Evolutionary conservation across 2,329 filamentous ascomycete species (phyloP), one percentile per base, ranked within the genome.

Genomic region (Lecanicillium sp.): DNA sequence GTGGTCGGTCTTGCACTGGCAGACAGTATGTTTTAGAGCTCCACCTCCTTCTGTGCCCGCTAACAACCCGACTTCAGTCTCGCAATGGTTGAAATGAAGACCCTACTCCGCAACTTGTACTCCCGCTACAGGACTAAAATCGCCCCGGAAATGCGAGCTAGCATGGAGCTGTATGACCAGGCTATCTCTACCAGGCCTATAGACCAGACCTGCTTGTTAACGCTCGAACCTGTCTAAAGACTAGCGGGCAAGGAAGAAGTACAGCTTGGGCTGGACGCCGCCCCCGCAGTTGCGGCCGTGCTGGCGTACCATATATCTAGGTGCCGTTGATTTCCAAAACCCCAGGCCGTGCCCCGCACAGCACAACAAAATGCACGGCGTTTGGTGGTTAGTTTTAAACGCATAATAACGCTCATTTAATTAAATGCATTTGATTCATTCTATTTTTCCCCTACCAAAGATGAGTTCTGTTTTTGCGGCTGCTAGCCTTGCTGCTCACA

Each of bases 31-130:
- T 72, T 35, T 12, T 30, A 9, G 29, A 46, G 49, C 36, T 7
- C 28, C 3, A 43, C 50, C n/a, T 22, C 44, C 36, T 52, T 61
- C 44, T 28, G 9, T 20, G n/a, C 29, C 36, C 20, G 36, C 9
- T 31, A n/a, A 25, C 4, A 18, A 15, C 12, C 9, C 15, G n/a
- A n/a, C 18, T 20, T 6, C 41, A 62, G 60, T 47, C 66, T 84
- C 38, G 80, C 79, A 1, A 61, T 80, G 36, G 71, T 71, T 13
- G 80, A 84, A 56, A 84, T 84, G 79, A 84, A 81, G 57, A 69
- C 68, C 2, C 53, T 84, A 14, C 61, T 84, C 10, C 64, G 65
- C 13, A 74, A 74, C 38, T 65, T 83, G 2, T 84, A 84, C 54
- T 71, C 70, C 4, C 59, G 57, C 12, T 82, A 72, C 41, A 64